Evolutionary conservation across 768 basidiomycete genomes (phyloP).

Genomic region (Trametes punicea): DNA sequence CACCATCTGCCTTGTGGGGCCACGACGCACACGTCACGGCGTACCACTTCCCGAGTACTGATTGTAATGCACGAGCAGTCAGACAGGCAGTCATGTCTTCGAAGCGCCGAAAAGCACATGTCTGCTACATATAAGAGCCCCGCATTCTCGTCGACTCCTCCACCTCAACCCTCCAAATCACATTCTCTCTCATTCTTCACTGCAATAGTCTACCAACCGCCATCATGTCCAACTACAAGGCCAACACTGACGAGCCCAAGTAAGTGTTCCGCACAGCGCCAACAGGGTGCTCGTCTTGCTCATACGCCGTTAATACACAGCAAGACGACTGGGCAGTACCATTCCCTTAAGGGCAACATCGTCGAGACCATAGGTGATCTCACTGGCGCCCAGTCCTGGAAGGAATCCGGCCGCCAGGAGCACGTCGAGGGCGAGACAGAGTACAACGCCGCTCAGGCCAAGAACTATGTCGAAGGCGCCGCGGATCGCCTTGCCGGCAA

Average conservation of each 20-base stretch:
- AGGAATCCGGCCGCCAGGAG: conserved; percentile 46
- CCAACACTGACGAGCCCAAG: conserved; percentile 25
- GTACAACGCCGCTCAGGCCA: conserved; percentile 43
- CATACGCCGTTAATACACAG: conserved; percentile 20
- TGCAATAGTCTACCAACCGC: not conserved
- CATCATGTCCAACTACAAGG: not conserved
- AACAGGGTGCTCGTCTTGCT: not conserved
- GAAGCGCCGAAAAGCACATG: too few relatives aligned
- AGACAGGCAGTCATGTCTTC: not conserved
- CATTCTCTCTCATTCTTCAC: not conserved
- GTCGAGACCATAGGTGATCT: conserved; percentile 43
- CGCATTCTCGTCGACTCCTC: not conserved
- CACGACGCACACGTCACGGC: not conserved
- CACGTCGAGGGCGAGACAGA: conserved; percentile 47
- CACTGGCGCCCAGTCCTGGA: conserved; percentile 42
- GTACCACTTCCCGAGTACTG: not conserved
- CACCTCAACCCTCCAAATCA: not conserved
- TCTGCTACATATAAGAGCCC: not conserved
- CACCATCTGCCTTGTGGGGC: not conserved
- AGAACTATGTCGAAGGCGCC: conserved; percentile 50
- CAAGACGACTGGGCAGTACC: conserved; percentile 38
- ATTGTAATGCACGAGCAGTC: not conserved
- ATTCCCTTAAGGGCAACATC: conserved; percentile 38
- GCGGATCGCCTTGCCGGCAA: conserved; percentile 47
- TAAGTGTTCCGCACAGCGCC: conserved; percentile 6